These are phyloP conservation scores for Sequoia sempervirens DNA, from an alignment of 75 land plant genomes.

Conservation along the genomic window DNA sequence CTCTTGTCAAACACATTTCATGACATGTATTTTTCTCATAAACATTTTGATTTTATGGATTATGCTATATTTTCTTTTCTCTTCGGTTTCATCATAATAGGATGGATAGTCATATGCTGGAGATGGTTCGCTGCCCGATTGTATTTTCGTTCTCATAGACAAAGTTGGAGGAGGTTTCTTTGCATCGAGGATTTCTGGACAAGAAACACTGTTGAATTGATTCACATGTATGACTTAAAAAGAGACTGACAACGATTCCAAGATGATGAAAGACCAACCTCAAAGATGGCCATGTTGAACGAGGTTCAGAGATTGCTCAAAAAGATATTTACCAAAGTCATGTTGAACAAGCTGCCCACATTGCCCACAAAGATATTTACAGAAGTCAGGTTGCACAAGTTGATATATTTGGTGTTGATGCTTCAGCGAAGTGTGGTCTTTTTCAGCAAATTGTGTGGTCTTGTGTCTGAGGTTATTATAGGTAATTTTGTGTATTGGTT, in stretches of 20 bases:
- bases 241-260: not conserved
- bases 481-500: not conserved
- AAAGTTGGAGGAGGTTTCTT: not conserved
- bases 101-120: not conserved
- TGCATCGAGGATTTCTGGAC: not conserved
- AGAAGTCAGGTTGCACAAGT: not conserved
- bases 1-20: not conserved
- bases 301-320: no score
- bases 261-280: no score
- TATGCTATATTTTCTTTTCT: not conserved
- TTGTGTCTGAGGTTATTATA: not conserved
- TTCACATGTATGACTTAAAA: not conserved
- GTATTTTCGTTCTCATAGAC: not conserved
- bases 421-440: not conserved
- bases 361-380: not conserved
- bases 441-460: not conserved
- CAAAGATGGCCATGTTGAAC: no score
- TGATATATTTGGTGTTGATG: not conserved
- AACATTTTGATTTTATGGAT: fast-evolving
- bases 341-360: no score
- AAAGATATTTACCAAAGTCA: no score
- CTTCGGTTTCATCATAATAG: not conserved
- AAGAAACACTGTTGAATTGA: not conserved
- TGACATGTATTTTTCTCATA: not conserved
- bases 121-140: not conserved